A percentile compares a stretch with the other conserved stretches of the same genome.
Evolutionary conservation across 345 rosid species (phyloP).

Genomic region (Theobroma cacao): DNA sequence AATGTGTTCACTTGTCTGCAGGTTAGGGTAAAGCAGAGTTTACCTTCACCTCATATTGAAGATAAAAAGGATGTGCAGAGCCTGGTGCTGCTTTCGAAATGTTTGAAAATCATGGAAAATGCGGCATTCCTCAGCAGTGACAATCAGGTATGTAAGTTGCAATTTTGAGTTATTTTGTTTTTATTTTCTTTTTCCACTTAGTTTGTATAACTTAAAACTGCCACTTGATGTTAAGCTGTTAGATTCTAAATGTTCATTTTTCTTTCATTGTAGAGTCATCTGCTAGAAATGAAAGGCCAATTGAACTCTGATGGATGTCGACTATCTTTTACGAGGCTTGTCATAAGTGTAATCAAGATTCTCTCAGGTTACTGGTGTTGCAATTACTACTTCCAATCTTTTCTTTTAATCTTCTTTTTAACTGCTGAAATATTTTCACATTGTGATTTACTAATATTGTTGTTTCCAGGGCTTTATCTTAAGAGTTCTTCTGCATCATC

Average conservation of each 20-base stretch:
- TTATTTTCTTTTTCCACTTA: not conserved
- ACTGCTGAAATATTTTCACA: not conserved
- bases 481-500: constrained; percentile 30
- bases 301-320: constrained; percentile 37
- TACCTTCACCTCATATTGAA: constrained; percentile 40
- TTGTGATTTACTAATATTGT: constrained; percentile 25
- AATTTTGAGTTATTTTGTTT: constrained; percentile 14
- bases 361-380: constrained; percentile 61
- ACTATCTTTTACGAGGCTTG: constrained; percentile 53
- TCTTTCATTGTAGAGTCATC: constrained; percentile 55
- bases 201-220: not conserved
- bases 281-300: constrained; percentile 70
- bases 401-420: constrained; percentile 2
- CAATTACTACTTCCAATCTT: not conserved
- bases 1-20: constrained; percentile 27
- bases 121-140: constrained; percentile 84
- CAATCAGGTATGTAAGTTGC: constrained; percentile 62
- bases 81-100: constrained; percentile 63
- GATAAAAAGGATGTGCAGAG: constrained; percentile 42
- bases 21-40: constrained; percentile 38
- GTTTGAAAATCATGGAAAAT: constrained; percentile 95
- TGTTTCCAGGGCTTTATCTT: constrained; percentile 50
- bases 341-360: constrained; percentile 59
- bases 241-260: constrained; percentile 5
- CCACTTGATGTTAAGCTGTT: constrained; percentile 12